Evolutionary conservation across 176 grass and related monocot species (phyloP).

Genomic region (Oryza nivara): DNA sequence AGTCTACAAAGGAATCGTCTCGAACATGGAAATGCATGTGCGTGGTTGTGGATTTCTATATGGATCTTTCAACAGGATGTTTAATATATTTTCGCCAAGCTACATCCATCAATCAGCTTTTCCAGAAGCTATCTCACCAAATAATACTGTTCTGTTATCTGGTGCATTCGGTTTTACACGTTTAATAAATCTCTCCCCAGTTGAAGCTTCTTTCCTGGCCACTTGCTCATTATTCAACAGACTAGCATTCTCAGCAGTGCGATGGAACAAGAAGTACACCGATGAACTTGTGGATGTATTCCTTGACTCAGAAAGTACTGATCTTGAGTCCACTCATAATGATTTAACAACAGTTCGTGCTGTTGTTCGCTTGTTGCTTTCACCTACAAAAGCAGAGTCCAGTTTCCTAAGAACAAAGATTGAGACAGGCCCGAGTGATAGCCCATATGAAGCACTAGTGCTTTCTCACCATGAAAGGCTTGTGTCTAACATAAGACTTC

Average conservation of each 20-base stretch:
- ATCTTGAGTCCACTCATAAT: slow-evolving; percentile 56
- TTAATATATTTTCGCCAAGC: slow-evolving; percentile 89
- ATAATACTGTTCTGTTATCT: slow-evolving; percentile 40
- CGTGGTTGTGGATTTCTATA: slow-evolving; percentile 45
- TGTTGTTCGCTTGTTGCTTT: slow-evolving; percentile 78
- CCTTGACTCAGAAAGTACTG: slow-evolving; percentile 62
- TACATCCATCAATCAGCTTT: slow-evolving; percentile 68
- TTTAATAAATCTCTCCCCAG: slow-evolving; percentile 68
- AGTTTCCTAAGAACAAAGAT: slow-evolving; percentile 70
- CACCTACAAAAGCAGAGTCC: slow-evolving; percentile 64
- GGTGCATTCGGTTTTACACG: slow-evolving; percentile 88
- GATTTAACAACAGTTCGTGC: slow-evolving; percentile 64
- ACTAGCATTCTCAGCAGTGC: slow-evolving; percentile 65
- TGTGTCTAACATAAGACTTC: slow-evolving; percentile 72
- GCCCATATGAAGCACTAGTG: slow-evolving; percentile 66
- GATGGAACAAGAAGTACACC: slow-evolving; percentile 44
- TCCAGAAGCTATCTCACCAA: slow-evolving; percentile 51
- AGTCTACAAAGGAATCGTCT: slow-evolving; percentile 70
- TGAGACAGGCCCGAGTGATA: slow-evolving; percentile 57
- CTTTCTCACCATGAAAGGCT: slow-evolving; percentile 88
- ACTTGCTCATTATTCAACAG: slow-evolving; percentile 71
- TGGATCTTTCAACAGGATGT: slow-evolving; percentile 67
- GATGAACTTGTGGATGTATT: slow-evolving; percentile 80
- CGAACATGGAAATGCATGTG: slow-evolving; percentile 49
- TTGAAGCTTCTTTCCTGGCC: slow-evolving; percentile 82